Conservation (phyloP, 257 asterid genomes). For the Anisodus acutangulus region DNA sequence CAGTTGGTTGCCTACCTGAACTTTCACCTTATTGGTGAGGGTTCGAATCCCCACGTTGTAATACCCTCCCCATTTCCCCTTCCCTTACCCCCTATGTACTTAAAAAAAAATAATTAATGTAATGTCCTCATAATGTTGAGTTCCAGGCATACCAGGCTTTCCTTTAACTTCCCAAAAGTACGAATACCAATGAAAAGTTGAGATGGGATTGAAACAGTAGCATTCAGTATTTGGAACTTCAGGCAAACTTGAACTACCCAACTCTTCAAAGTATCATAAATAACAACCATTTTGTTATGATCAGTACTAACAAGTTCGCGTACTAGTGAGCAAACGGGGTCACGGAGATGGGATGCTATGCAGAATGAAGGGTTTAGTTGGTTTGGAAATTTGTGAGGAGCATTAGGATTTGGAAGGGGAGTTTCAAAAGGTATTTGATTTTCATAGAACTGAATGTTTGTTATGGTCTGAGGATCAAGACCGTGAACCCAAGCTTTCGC, state of each 20-base stretch:
- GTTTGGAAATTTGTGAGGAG: too few species aligned
- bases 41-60: too few species aligned
- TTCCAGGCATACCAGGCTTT: background rate
- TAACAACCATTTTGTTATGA: conserved; percentile 41
- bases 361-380: too few species aligned
- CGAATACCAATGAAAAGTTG: background rate
- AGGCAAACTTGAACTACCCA: conserved; percentile 50
- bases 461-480: background rate
- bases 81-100: too few species aligned
- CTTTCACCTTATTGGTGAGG: too few species aligned
- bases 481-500: background rate
- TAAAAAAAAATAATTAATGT: background rate
- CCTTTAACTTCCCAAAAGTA: background rate
- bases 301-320: too few species aligned
- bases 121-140: background rate
- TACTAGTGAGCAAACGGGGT: too few species aligned
- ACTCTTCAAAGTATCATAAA: conserved; percentile 59
- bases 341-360: too few species aligned
- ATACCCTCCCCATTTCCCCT: too few species aligned
- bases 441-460: conserved; percentile 33
- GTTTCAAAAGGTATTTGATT: background rate
- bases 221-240: conserved; percentile 13
- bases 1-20: too few species aligned
- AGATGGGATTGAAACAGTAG: background rate
- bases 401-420: background rate